Evolutionary conservation across 2,329 filamentous ascomycete genomes (phyloP).

Genomic region (Fusarium xylarioides): DNA sequence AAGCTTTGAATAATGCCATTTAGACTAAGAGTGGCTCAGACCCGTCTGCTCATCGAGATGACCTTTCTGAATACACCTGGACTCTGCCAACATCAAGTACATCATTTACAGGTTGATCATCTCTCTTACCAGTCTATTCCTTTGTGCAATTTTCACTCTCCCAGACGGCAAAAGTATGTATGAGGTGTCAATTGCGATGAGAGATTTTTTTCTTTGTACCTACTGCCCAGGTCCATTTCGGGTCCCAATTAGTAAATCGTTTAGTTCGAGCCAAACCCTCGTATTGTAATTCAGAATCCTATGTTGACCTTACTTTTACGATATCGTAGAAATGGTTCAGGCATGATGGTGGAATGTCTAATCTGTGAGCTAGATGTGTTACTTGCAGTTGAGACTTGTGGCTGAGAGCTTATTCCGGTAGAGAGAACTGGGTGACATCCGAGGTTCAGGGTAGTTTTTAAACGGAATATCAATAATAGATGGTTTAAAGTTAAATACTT

Average conservation of each 20-base stretch:
- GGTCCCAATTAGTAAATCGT: background rate
- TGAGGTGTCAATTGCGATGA: background rate
- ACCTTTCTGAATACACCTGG: background rate
- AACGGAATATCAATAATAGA: background rate
- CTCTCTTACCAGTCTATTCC: background rate
- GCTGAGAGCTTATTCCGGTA: background rate
- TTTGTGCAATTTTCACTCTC: background rate
- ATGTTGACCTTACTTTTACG: background rate
- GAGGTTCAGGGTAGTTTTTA: background rate
- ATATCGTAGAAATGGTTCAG: background rate
- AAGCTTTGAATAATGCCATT: background rate
- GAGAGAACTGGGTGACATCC: background rate
- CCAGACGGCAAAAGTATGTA: background rate
- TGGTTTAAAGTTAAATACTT: background rate
- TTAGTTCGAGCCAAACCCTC: background rate
- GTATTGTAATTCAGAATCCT: accelerated
- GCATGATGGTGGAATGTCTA: background rate
- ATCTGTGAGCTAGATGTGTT: background rate
- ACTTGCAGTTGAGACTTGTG: background rate
- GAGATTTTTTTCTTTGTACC: background rate
- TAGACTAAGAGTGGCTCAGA: background rate
- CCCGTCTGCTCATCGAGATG: background rate
- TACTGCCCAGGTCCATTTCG: background rate
- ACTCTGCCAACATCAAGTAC: background rate
- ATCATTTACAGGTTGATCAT: background rate